Base-by-base conservation (phyloP, 345 rosid species). In the Rhodamnia argentea region DNA sequence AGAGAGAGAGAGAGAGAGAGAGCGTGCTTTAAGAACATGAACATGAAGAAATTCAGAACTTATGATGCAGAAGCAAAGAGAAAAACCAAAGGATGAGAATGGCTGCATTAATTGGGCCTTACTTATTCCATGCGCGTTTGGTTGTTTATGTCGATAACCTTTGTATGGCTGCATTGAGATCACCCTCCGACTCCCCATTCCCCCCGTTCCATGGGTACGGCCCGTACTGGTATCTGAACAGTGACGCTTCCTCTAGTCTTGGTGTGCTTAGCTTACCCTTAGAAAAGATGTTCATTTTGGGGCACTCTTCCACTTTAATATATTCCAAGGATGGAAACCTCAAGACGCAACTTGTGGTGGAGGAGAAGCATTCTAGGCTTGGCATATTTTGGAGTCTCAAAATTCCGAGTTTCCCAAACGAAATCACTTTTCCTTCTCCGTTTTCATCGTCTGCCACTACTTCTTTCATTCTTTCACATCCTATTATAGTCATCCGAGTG, bases 201-300 rank as follows among this genome's bases (percentile, higher is more conserved):
- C 7, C 7, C 6, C 44, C 44, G 4, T 3, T 14, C 0, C 55
- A n/a, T n/a, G n/a, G n/a, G n/a, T n/a, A n/a, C n/a, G n/a, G n/a
- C n/a, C n/a, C n/a, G n/a, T 2, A 53, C 7, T 3, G 0, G 55
- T 15, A 53, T 53, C 10, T 0, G 2, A 27, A 62, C 2, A 62
- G 5, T 1, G 1, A 6, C 40, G 0, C 74, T 4, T 0, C 3
- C 0, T 0, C 0, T 15, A 62, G 23, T 0, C 0, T 0, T 64
- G 76, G 76, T 7, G 22, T 29, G 42, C 3, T 15, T 3, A 62
- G 0, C 0, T 0, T 0, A 29, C 42, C 0, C 42, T 62, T 1
- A 1, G 23, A 29, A 7, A 62, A 62, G 1, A 29, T 62, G 1
- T 62, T 62, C 75, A 62, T 62, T 29, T 62, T 29, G 0, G 75